Conservation (phyloP, 2,329 filamentous ascomycete genomes). For the Daldinia sp. region DNA sequence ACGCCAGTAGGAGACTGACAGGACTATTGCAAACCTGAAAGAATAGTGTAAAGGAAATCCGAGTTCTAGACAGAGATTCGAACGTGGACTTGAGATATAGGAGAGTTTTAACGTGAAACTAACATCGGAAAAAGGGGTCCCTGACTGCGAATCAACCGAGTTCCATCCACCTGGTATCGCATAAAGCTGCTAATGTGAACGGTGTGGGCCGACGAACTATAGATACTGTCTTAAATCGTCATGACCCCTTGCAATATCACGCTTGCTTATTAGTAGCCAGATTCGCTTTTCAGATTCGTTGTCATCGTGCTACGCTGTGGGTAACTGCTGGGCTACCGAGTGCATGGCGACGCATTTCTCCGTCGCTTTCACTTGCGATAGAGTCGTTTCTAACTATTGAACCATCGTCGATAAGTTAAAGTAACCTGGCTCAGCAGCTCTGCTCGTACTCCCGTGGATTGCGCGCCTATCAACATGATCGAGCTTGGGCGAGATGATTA, state of each 20-base stretch:
- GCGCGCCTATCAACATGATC: constrained; percentile 28
- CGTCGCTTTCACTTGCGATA: constrained; percentile 10
- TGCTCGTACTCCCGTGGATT: constrained; percentile 11
- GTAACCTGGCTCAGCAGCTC: not conserved
- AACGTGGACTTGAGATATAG: constrained; percentile 12
- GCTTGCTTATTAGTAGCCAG: constrained; percentile 12
- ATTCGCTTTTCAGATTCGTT: constrained; percentile 11
- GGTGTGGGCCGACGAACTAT: constrained; percentile 18
- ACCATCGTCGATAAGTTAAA: constrained; percentile 5
- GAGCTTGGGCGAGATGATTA: constrained; percentile 36
- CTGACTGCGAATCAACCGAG: constrained; percentile 9
- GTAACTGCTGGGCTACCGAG: not conserved
- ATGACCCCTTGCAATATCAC: constrained; percentile 4
- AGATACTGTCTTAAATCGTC: constrained; percentile 25
- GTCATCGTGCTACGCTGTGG: constrained; percentile 6
- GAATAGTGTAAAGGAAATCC: constrained; percentile 11
- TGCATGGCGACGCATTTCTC: constrained; percentile 14
- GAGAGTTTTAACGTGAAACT: constrained; percentile 3
- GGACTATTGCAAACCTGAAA: constrained; percentile 17
- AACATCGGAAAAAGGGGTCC: constrained; percentile 19
- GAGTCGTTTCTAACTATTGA: constrained; percentile 5
- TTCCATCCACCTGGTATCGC: constrained; percentile 11
- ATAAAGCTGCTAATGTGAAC: constrained; percentile 16
- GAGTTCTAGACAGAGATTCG: constrained; percentile 25
- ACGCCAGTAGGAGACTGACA: not conserved